A percentile compares a stretch with the other conserved stretches of the same genome.
Evolutionary conservation across 768 basidiomycete genomes (phyloP).

Genomic region (Mrakia frigida): DNA sequence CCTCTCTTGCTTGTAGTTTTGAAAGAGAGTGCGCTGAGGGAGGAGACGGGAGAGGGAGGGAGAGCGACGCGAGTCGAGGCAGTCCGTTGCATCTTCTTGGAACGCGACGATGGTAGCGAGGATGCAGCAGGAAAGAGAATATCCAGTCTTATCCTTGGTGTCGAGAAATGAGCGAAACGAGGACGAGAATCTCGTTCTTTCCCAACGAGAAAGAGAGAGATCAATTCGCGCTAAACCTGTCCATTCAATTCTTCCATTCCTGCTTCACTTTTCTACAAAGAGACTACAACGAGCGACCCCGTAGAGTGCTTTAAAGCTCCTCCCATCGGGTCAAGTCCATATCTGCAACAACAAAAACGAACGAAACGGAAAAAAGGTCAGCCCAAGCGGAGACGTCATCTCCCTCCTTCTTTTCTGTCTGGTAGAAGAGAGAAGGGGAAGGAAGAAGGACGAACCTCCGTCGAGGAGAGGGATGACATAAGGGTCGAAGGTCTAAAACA

Average conservation of each 20-base stretch:
- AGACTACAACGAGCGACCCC: too few relatives aligned
- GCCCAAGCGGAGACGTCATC: background rate
- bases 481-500: constrained; percentile 38
- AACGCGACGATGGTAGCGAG: too few relatives aligned
- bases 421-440: too few relatives aligned
- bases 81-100: too few relatives aligned
- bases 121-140: too few relatives aligned
- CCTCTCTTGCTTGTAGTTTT: background rate
- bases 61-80: too few relatives aligned
- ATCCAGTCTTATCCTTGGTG: too few relatives aligned
- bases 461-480: constrained; percentile 44
- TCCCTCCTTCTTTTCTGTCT: background rate
- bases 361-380: too few relatives aligned
- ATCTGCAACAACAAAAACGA: constrained; percentile 23
- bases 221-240: background rate
- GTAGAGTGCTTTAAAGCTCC: constrained; percentile 38
- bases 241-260: background rate
- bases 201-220: too few relatives aligned
- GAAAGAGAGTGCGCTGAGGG: background rate
- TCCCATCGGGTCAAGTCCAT: constrained; percentile 46
- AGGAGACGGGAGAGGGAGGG: background rate
- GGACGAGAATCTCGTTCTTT: too few relatives aligned
- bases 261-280: background rate
- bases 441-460: constrained; percentile 17
- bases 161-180: too few relatives aligned